These are phyloP conservation scores for Asterella californica DNA, from an alignment of 225 moss, liverwort and hornwort species.

Conservation along the genomic window DNA sequence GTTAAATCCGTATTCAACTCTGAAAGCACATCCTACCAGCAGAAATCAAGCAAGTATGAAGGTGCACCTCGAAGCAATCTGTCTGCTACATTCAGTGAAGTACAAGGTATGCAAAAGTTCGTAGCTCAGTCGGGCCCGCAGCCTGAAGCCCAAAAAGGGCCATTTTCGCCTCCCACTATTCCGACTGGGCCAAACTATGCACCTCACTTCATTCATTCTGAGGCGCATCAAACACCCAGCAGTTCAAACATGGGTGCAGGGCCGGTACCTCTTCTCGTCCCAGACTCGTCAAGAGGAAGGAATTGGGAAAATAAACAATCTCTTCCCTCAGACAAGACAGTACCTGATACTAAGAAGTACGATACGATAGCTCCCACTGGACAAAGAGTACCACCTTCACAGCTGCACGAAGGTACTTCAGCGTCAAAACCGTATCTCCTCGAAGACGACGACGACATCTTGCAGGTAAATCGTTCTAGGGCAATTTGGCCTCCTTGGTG, in stretches of 20 bases:
- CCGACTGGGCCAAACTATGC: background rate
- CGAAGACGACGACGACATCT: conserved; percentile 64
- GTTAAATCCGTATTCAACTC: conserved; percentile 3
- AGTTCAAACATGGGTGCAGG: background rate
- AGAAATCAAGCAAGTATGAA: conserved; percentile 6
- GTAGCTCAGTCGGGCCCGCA: conserved; percentile 1
- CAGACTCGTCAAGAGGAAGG: background rate
- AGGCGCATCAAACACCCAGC: conserved; percentile 12
- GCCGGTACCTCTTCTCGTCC: background rate
- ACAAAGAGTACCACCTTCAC: conserved; percentile 19
- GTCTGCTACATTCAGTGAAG: conserved; percentile 1
- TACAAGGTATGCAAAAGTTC: conserved; percentile 16
- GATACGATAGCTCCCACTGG: background rate
- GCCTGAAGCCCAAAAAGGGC: background rate
- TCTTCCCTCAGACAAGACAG: background rate
- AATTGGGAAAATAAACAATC: background rate
- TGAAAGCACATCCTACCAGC: background rate
- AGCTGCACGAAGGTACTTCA: conserved; percentile 32
- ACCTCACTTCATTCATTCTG: background rate
- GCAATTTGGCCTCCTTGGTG: background rate
- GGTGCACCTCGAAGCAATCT: conserved; percentile 2
- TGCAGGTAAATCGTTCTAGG: conserved; percentile 48
- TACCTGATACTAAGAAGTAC: background rate
- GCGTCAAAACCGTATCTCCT: conserved; percentile 35
- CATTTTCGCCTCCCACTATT: background rate